Base-by-base conservation (phyloP, 257 asterid species). In the Przewalskia tangutica region DNA sequence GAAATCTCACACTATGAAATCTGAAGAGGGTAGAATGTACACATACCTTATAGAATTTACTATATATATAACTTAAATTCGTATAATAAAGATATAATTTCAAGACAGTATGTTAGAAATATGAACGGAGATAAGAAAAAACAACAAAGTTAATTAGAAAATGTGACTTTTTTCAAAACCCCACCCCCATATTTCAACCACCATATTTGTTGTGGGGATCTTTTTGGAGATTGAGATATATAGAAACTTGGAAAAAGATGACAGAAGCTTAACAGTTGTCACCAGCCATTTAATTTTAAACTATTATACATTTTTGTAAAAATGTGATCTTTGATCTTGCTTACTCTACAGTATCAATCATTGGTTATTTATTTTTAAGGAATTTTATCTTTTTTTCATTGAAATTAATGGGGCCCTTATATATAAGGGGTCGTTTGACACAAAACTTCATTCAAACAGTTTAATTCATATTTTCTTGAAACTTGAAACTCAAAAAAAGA, bases 201-300 rank as follows among this genome's bases (percentile, higher is more conserved):
- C 98, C 95, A 85, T 86, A 87, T 90, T 88, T 87, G 91, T 67
- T 85, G 86, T 87, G 90, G 54, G 91, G 91, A 87, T 91, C 89
- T 73, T 86, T 87, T 85, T 79, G 89, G 93, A 85, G 90, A 88
- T 93, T 85, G 90, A 86, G 89, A 84, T 88, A 20, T 85, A 83
- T 77, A 11, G 58, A 86, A 79, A 83, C 81, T 75, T 81, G 80
- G 77, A 84, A 87, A 51, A 77, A 82, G 83, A 88, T 88, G 93
- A 92, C 91, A 88, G 54, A 82, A 84, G 84, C 91, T 34, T 78
- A 85, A 92, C 93, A 92, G 96, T 93, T 92, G 98, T 90, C 91
- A 86, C 91, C 93, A 86, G 89, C 86, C 63, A 87, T 77, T 84
- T 54, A 81, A 85, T 50, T 68, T 48, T 58, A 83, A 59, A 85